Conservation (phyloP, 192 early-diverging fungal genomes). For the Helicostylum pulchrum region DNA sequence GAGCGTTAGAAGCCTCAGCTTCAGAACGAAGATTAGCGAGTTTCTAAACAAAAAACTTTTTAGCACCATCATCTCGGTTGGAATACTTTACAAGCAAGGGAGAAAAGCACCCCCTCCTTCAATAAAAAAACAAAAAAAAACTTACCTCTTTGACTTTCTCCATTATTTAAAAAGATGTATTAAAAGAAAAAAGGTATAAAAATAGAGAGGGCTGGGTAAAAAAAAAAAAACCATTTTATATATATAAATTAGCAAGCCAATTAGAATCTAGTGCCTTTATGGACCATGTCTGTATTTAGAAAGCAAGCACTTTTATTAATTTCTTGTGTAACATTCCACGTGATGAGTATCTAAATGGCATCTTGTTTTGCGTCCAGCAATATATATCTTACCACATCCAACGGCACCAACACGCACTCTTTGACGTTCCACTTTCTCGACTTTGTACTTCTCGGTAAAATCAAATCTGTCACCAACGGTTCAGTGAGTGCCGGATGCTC, state of each 20-base stretch:
- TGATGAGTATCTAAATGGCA: not conserved
- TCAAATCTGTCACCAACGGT: not conserved
- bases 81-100: not conserved
- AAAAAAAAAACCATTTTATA: not conserved
- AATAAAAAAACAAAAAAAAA: constrained; percentile 17
- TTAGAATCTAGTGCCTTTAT: constrained; percentile 7
- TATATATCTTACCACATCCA: not conserved
- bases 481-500: constrained; percentile 6
- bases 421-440: not conserved
- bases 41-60: constrained; percentile 46
- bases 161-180: constrained; percentile 36
- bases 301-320: not conserved
- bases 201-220: constrained; percentile 6
- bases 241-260: not conserved
- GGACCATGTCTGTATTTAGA: constrained; percentile 9
- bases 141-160: constrained; percentile 64
- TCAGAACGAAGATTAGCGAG: constrained; percentile 61
- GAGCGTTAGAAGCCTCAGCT: constrained; percentile 57
- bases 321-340: not conserved
- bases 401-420: not conserved
- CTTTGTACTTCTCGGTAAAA: not conserved
- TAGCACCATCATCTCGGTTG: not conserved
- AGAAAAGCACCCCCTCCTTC: not conserved
- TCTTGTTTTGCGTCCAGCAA: not conserved
- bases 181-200: constrained; percentile 15